Conservation (phyloP, 108 stramenopile genomes). For the Pseudonitzschia delicatissima region DNA sequence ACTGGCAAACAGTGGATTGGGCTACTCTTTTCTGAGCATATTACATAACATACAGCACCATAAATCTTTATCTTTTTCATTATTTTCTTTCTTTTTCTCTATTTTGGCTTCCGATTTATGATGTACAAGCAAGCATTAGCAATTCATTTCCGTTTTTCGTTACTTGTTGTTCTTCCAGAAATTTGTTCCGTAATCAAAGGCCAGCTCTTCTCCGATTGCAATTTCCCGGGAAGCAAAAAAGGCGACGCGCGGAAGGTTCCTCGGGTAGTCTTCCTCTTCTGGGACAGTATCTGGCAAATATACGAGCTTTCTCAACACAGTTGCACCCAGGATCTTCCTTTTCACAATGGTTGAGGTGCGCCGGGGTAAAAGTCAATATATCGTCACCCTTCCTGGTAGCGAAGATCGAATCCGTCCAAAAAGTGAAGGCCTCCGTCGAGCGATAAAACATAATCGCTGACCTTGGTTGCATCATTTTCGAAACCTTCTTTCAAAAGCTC, state of each 20-base stretch:
- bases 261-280: background rate
- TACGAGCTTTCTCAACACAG: slow-evolving; percentile 14
- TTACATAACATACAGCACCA: too few relatives aligned
- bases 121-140: too few relatives aligned
- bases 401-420: slow-evolving; percentile 35
- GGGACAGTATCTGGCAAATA: background rate
- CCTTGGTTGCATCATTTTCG: background rate
- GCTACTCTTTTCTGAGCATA: too few relatives aligned
- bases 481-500: background rate
- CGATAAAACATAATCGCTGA: slow-evolving; percentile 34
- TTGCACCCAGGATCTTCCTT: slow-evolving; percentile 16
- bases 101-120: too few relatives aligned
- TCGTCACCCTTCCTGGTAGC: slow-evolving; percentile 4
- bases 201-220: slow-evolving; percentile 28
- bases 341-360: slow-evolving; percentile 38
- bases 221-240: slow-evolving; percentile 37
- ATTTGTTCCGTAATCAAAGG: slow-evolving; percentile 44
- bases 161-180: slow-evolving; percentile 24
- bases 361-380: slow-evolving; percentile 24
- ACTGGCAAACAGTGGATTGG: too few relatives aligned
- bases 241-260: slow-evolving; percentile 15
- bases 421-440: slow-evolving; percentile 42
- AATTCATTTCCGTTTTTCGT: too few relatives aligned
- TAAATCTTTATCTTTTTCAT: too few relatives aligned
- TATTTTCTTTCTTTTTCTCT: too few relatives aligned